Evolutionary conservation across 148 eudicot species (phyloP).

Genomic region (Heliamphora exappendiculata): DNA sequence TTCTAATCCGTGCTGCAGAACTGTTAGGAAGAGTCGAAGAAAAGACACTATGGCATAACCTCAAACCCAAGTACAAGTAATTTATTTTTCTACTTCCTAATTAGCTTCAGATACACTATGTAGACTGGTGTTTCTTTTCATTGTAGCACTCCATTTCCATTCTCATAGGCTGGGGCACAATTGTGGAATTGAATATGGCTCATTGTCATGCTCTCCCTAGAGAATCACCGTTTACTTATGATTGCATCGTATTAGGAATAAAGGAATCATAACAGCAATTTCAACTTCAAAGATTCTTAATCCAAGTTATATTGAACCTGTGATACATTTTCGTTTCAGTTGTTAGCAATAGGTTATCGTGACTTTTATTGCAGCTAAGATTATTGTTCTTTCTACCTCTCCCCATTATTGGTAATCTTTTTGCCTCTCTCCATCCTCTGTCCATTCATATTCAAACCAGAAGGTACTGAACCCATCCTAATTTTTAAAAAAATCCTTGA

Average conservation of each 20-base stretch:
- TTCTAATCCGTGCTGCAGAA: not conserved
- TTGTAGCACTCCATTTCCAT: not conserved
- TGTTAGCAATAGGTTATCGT: not conserved
- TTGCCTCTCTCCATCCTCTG: no score
- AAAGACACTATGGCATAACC: not conserved
- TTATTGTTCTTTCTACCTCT: not conserved
- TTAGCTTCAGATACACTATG: not conserved
- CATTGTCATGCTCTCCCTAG: not conserved
- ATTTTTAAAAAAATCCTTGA: not conserved
- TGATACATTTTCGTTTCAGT: not conserved
- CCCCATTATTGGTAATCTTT: not conserved
- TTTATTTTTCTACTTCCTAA: not conserved
- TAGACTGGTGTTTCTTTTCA: not conserved
- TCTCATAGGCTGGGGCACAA: not conserved
- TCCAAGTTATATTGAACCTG: not conserved
- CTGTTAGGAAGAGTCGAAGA: no score
- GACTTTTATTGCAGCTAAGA: no score
- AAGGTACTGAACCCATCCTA: not conserved
- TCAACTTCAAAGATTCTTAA: not conserved
- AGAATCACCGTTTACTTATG: not conserved
- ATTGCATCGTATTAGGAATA: not conserved
- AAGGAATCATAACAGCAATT: not conserved
- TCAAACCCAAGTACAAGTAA: not conserved
- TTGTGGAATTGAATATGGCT: not conserved
- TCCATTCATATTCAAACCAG: no score